Evolutionary conservation across 306 rosid genomes (phyloP), one percentile per base, ranked within the genome.

Genomic region (Alnus glutinosa): DNA sequence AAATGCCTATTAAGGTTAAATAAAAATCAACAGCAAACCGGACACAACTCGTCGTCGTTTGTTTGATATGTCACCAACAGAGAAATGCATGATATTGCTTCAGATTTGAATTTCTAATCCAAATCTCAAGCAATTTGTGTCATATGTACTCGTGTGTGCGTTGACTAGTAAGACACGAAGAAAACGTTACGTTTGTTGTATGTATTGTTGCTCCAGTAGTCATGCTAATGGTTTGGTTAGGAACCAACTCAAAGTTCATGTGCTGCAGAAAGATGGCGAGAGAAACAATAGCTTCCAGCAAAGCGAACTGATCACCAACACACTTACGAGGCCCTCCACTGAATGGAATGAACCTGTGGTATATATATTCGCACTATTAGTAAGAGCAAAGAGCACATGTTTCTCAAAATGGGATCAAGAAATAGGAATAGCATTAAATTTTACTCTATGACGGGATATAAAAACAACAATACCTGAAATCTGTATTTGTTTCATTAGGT

Each of bases 141-240:
- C 57, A 75, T 59, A 5, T 69, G 37, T 19, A 58, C 18, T 71
- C 49, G 67, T 57, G 52, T 61, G 69, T 49, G 76, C 57, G 48
- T 55, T 63, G 78, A 69, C 30, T 64, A 78, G 10, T 30, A 79
- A 61, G 71, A 81, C 69, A 34, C 14, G 42, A 3, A 74, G 52
- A 66, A 39, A 75, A 72, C 19, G 47, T 94, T 92, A 95, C 97
- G 71, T 91, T 91, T 83, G 98, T 87, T 18, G 99, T 91, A 83
- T 95, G 99, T 85, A 95, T 95, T 71, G 99, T 95, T 81, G 98
- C 97, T 61, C 99, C 99, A 16, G 99, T 91, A 32, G 98, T 95
- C 99, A 95, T 95, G 79, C 90, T 86, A 74, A 95, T 93, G 82
- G 83, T 90, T 87, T 93, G 98, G 84, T 88, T 86, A 6, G 97